phyloP scores from a whole-genome alignment of 75 land plant genomes.

The Chamaecyparis obtusa region DNA sequence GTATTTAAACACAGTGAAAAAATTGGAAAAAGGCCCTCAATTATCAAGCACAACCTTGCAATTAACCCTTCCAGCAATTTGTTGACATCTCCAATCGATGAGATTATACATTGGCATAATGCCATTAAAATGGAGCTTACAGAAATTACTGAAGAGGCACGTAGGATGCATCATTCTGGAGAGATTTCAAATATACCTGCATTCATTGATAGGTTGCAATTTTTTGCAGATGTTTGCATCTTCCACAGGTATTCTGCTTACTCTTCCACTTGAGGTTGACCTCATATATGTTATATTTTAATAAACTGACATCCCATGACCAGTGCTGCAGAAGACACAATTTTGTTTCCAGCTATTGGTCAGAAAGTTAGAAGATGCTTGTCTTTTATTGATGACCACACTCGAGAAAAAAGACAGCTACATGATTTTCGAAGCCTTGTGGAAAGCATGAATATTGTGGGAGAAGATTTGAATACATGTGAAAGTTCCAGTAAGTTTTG shows the following conservation, averaged over 20 bases:
- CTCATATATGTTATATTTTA: conserved; percentile 1
- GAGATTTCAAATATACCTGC: conserved; percentile 26
- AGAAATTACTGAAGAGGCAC: conserved; percentile 49
- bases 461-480: conserved; percentile 8
- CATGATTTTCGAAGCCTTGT: conserved; percentile 31
- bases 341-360: conserved; percentile 42
- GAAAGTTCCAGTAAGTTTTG: conserved; percentile 31
- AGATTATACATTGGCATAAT: conserved; percentile 59
- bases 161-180: conserved; percentile 21
- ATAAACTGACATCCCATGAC: conserved; percentile 3
- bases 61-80: not conserved
- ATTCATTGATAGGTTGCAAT: conserved; percentile 40
- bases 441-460: conserved; percentile 26
- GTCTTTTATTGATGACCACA: conserved; percentile 17
- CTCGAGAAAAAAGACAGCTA: conserved; percentile 29
- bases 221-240: conserved; percentile 51
- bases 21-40: not conserved
- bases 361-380: conserved; percentile 16
- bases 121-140: conserved; percentile 55
- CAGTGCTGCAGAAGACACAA: conserved; percentile 64
- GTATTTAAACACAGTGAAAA: not conserved
- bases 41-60: not conserved
- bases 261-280: conserved; percentile 1
- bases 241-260: conserved; percentile 56
- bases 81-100: conserved; percentile 34